These are phyloP conservation scores for Trametopsis cervina DNA, from an alignment of 768 basidiomycete species.

Conservation along the genomic window DNA sequence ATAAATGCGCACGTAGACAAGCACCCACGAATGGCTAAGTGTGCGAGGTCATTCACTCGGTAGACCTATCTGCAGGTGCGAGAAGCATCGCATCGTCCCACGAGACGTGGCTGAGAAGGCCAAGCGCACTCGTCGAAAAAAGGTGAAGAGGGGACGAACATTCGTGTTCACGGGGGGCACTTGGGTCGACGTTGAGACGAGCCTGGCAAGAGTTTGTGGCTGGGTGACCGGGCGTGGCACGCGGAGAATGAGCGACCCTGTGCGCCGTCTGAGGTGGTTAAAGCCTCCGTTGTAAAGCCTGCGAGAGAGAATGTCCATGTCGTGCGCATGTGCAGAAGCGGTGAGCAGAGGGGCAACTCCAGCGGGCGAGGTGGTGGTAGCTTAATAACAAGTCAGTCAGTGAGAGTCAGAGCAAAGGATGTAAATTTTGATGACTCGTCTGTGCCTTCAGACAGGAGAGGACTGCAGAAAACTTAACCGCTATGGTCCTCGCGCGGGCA, in stretches of 20 bases:
- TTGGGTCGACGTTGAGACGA: slow-evolving; percentile 9
- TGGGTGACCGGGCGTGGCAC: slow-evolving; percentile 16
- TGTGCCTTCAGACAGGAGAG: too few relatives aligned
- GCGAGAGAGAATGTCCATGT: slow-evolving; percentile 21
- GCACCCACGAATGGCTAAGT: too few relatives aligned
- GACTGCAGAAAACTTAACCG: background rate
- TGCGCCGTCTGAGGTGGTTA: slow-evolving; percentile 23
- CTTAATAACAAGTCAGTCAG: too few relatives aligned
- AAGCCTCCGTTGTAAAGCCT: slow-evolving; percentile 26
- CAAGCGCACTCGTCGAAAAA: background rate
- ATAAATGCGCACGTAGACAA: slow-evolving; percentile 1
- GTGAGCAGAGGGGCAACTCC: background rate
- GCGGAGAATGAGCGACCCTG: slow-evolving; percentile 20
- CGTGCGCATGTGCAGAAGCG: slow-evolving; percentile 4
- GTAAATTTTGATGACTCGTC: too few relatives aligned
- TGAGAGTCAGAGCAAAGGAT: background rate
- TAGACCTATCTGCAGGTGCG: too few relatives aligned
- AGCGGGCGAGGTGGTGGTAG: background rate
- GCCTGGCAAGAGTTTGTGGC: slow-evolving; percentile 12
- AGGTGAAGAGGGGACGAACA: slow-evolving; percentile 5
- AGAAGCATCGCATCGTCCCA: too few relatives aligned
- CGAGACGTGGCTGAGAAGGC: too few relatives aligned
- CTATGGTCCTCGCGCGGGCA: too few relatives aligned
- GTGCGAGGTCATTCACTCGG: too few relatives aligned
- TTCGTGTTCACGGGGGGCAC: slow-evolving; percentile 10